A percentile compares a stretch with the other conserved stretches of the same genome.
Evolutionary conservation across 2,329 filamentous ascomycete genomes (phyloP).

Genomic region (Sclerotinia nivalis): DNA sequence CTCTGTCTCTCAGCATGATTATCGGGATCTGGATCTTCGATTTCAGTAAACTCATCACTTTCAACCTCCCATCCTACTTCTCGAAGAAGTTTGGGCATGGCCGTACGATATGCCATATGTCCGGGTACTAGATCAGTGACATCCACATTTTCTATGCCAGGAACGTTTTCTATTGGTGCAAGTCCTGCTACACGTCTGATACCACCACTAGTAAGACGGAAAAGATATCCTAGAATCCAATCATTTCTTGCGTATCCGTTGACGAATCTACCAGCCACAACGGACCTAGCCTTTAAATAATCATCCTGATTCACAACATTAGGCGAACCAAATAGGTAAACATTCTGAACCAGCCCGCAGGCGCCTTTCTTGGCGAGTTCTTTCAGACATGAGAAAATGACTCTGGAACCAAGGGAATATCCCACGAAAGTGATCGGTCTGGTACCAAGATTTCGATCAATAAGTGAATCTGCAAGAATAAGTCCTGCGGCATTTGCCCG

Average conservation of each 20-base stretch:
- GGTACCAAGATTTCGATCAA: constrained; percentile 87
- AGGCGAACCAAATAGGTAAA: constrained; percentile 91
- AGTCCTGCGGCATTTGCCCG: constrained; percentile 85
- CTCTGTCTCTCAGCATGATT: constrained; percentile 85
- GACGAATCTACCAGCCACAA: constrained; percentile 88
- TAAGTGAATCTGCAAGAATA: constrained; percentile 90
- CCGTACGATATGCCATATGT: constrained; percentile 94
- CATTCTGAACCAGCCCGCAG: constrained; percentile 87
- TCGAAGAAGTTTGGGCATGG: constrained; percentile 84
- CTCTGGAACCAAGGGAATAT: constrained; percentile 87
- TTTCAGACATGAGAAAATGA: constrained; percentile 88
- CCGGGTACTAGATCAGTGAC: constrained; percentile 83
- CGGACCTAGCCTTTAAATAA: constrained; percentile 75
- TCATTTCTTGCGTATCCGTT: constrained; percentile 94
- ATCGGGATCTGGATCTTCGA: constrained; percentile 95
- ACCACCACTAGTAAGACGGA: constrained; percentile 89
- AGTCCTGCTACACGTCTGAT: constrained; percentile 87
- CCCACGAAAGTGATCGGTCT: constrained; percentile 91
- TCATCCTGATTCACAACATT: constrained; percentile 91
- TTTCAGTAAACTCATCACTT: constrained; percentile 92
- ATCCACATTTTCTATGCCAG: constrained; percentile 84
- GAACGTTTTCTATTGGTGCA: constrained; percentile 71
- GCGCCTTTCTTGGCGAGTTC: constrained; percentile 85
- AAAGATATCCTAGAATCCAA: constrained; percentile 96
- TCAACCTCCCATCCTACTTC: constrained; percentile 90